Percentiles rank a stretch among this genome's conserved stretches.
phyloP scores from a whole-genome alignment of 2,329 filamentous ascomycete species.

The Cercospora sp. region DNA sequence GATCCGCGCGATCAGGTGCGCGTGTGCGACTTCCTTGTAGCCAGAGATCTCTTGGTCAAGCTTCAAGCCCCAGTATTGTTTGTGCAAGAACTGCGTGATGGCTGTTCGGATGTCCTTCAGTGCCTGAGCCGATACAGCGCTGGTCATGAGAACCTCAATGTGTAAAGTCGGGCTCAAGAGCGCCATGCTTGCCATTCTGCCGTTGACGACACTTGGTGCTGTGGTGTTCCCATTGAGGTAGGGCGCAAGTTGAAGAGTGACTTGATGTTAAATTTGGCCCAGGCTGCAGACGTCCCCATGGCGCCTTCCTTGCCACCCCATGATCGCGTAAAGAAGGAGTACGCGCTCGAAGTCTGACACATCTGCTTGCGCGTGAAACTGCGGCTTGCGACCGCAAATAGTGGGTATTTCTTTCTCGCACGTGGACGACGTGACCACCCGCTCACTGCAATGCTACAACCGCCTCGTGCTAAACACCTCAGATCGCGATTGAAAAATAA shows the following conservation, averaged over 20 bases:
- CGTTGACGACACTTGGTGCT: not conserved
- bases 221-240: not conserved
- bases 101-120: conserved; percentile 25
- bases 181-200: conserved; percentile 18
- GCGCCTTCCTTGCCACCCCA: not conserved
- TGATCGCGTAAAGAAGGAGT: not conserved
- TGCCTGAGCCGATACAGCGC: not conserved
- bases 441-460: not conserved
- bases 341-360: not conserved
- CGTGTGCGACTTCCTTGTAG: conserved; percentile 31
- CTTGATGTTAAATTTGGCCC: not conserved
- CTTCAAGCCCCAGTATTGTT: conserved; percentile 15
- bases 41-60: conserved; percentile 22
- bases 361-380: not conserved
- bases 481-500: not conserved
- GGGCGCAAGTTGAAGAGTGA: not conserved
- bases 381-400: not conserved
- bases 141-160: conserved; percentile 43
- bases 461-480: not conserved
- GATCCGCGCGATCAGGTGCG: conserved; percentile 38
- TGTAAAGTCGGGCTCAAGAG: conserved; percentile 41
- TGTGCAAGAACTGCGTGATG: conserved; percentile 38
- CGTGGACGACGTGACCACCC: not conserved
- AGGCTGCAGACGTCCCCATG: not conserved
- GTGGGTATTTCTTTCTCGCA: not conserved